These are phyloP conservation scores for Saccharomyces hybrid DNA, from an alignment of 1,139 yeast species.

Conservation along the genomic window DNA sequence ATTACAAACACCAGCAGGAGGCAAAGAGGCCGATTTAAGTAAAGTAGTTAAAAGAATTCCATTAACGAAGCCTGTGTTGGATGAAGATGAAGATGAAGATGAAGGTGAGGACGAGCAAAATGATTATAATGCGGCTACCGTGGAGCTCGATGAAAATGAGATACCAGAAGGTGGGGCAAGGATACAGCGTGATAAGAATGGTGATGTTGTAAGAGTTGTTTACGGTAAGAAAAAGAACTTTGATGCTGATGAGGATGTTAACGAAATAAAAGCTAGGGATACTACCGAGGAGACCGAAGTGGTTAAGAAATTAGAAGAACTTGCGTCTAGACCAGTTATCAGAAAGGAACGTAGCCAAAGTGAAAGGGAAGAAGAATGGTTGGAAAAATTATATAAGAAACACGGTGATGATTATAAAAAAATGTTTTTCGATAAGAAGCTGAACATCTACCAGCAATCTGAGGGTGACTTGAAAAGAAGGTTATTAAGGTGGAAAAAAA, in stretches of 20 bases:
- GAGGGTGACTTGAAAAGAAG: conserved; percentile 76
- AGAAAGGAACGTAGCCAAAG: conserved; percentile 55
- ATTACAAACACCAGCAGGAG: conserved; percentile 61
- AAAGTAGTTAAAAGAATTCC: conserved; percentile 21
- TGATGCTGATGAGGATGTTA: conserved; percentile 25
- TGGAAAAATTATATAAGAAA: conserved; percentile 53
- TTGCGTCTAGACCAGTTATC: conserved; percentile 47
- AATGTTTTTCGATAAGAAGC: conserved; percentile 87
- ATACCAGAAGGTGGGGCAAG: conserved; percentile 79
- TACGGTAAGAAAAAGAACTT: conserved; percentile 49
- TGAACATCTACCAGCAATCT: conserved; percentile 75
- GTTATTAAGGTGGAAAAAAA: conserved; percentile 57
- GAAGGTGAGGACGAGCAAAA: conserved; percentile 32
- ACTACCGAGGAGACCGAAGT: conserved; percentile 41
- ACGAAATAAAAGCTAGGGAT: conserved; percentile 27
- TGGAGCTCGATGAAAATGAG: conserved; percentile 44
- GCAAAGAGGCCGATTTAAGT: conserved; percentile 45
- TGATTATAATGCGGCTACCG: conserved; percentile 31
- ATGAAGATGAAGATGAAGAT: conserved; percentile 33
- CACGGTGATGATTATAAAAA: conserved; percentile 83
- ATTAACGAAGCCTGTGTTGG: conserved; percentile 25
- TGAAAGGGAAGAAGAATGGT: conserved; percentile 71
- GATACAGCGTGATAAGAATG: conserved; percentile 64
- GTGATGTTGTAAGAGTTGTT: conserved; percentile 59
- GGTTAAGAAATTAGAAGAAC: conserved; percentile 59